phyloP scores from a whole-genome alignment of 352 stramenopile species.

The Phytophthora palmivora region DNA sequence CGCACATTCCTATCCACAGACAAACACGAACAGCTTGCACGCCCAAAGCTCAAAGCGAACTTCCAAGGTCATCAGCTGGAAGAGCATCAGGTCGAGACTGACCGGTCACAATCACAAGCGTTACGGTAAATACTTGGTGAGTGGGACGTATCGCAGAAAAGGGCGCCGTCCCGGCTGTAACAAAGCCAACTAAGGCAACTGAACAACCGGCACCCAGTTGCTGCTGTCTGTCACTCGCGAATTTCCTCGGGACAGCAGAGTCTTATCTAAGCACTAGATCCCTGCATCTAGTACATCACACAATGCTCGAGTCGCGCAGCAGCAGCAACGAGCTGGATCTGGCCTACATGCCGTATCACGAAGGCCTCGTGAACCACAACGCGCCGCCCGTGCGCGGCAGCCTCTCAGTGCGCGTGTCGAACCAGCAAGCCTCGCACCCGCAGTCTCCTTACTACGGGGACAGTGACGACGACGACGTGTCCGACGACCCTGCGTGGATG shows the following conservation, averaged over 20 bases:
- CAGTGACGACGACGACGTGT: conserved; percentile 67
- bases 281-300: neutral
- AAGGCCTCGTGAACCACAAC: conserved; percentile 52
- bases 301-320: conserved; percentile 31
- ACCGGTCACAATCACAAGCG: conserved; percentile 11
- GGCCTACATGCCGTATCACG: conserved; percentile 61
- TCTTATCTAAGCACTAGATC: neutral
- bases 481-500: conserved; percentile 78
- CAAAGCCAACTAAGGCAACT: conserved; percentile 21
- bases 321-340: conserved; percentile 43
- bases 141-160: conserved; percentile 18
- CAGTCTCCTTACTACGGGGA: conserved; percentile 40
- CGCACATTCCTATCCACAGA: conserved; percentile 5
- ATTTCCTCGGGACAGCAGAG: conserved; percentile 20
- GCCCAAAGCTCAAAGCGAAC: neutral
- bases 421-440: conserved; percentile 27
- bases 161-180: conserved; percentile 13
- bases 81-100: neutral
- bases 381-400: conserved; percentile 42
- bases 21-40: conserved; percentile 3
- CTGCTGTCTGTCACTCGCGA: conserved; percentile 26
- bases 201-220: conserved; percentile 9
- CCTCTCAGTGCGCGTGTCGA: conserved; percentile 40
- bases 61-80: neutral
- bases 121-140: conserved; percentile 18